Conservation (phyloP, 192 early-diverging fungal species). For the Podila horticola region DNA sequence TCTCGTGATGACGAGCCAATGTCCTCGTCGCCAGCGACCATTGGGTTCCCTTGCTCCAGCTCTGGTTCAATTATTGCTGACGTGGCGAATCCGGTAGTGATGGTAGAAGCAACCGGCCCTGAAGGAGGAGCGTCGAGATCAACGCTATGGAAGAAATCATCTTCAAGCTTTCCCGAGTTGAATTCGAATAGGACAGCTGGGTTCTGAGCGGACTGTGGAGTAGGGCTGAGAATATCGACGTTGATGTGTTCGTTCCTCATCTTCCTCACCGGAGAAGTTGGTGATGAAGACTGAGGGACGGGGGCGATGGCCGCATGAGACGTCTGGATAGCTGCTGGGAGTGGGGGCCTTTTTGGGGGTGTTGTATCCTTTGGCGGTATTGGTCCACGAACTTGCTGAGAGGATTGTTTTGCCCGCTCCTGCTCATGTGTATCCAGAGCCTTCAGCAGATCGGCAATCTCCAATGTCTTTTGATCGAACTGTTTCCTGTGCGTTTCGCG, state of each 20-base stretch:
- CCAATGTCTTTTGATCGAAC: conserved; percentile 62
- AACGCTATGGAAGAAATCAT: conserved; percentile 58
- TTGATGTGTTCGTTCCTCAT: conserved; percentile 44
- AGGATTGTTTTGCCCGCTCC: background rate
- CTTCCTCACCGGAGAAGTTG: conserved; percentile 31
- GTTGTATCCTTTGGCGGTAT: conserved; percentile 2
- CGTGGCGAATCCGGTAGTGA: no score
- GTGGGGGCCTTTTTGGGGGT: conserved; percentile 18
- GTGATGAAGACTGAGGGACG: conserved; percentile 17
- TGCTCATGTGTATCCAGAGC: conserved; percentile 42
- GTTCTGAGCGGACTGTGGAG: conserved; percentile 28
- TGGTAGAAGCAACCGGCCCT: background rate
- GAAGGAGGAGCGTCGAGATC: conserved; percentile 9
- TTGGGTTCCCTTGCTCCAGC: conserved; percentile 44
- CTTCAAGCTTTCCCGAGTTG: conserved; percentile 56
- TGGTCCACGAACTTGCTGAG: conserved; percentile 1
- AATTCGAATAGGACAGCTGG: conserved; percentile 54
- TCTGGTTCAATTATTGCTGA: no score
- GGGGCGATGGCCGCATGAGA: conserved; percentile 17
- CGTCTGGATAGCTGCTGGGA: conserved; percentile 23
- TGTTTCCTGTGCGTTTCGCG: conserved; percentile 64
- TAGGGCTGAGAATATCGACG: conserved; percentile 43
- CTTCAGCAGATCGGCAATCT: conserved; percentile 55
- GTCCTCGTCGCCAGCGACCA: conserved; percentile 41
- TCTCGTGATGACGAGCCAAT: conserved; percentile 30